Base-by-base conservation (phyloP, 148 eudicot genomes). In the Fagopyrum esculentum region DNA sequence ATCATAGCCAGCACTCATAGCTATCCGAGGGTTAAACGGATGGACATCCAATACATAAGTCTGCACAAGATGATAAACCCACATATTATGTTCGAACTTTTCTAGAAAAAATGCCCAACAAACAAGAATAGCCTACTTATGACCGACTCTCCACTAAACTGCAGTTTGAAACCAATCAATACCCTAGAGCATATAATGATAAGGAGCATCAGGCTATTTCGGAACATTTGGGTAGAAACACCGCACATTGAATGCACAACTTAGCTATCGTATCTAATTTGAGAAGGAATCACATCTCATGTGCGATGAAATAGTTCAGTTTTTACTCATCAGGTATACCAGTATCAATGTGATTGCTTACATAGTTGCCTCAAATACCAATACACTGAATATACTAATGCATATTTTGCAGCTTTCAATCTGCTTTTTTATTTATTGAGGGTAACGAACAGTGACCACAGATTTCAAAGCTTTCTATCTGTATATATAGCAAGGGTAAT, bases 1-100 rank as follows among this genome's bases (percentile, higher is more conserved):
- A 80, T 94, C 98, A 78, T 94, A 94, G 51, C 98, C 97, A 83
- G 98, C 97, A 84, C 98, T 94, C 98, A 94, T 94, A 74, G 98
- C 98, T 77, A 94, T 91, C 75, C 98, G 88, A 73, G 98, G 98
- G 81, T 91, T 91, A 79, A 94, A 94, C 74, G 98, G 98, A 83
- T 94, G 98, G 81, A 94, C 98, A 79, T 94, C 98, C 87, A 94
- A 80, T 77, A 94, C 98, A 82, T 91, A 94, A 26, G 98, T 91
- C 98, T 94, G 92, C 76, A 40, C 71, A 81, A 56, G 75, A 73
- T 73, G n/a, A 71, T 59, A 77, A 45, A 44, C 46, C 44, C 61
- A 70, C 17, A 40, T 45, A 54, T 29, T 45, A 56, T 71, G 4
- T 46, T 49, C 9, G 19, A 74, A 66, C 71, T 66, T 40, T 7